A percentile compares a stretch with the other conserved stretches of the same genome.
Evolutionary conservation across 2,329 filamentous ascomycete genomes (phyloP).

Genomic region (Colletotrichum orbiculare): DNA sequence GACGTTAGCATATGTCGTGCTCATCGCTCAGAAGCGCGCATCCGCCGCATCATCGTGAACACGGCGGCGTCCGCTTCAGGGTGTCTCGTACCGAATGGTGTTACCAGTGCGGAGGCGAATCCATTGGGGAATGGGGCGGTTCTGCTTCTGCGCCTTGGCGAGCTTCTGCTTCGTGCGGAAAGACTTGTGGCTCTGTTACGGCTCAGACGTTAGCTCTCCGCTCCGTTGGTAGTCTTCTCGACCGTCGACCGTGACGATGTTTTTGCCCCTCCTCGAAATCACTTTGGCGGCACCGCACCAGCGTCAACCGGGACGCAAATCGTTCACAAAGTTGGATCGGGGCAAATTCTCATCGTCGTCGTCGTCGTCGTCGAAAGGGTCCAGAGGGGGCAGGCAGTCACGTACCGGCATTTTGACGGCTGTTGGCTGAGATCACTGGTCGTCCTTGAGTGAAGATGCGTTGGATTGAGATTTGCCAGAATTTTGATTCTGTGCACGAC

Average conservation of each 20-base stretch:
- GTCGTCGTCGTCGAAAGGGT: constrained; percentile 3
- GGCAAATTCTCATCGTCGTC: constrained; percentile 17
- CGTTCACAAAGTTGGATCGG: constrained; percentile 4
- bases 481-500: constrained; percentile 31
- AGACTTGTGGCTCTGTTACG: constrained; percentile 94
- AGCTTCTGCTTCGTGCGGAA: constrained; percentile 99
- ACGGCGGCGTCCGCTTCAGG: background rate
- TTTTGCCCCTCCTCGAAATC: constrained; percentile 22
- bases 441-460: constrained; percentile 41
- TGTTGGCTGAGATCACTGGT: constrained; percentile 49
- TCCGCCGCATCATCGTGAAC: background rate
- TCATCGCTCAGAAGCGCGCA: background rate
- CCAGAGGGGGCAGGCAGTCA: constrained; percentile 33
- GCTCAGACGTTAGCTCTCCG: constrained; percentile 24
- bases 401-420: constrained; percentile 56
- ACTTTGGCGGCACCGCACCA: background rate
- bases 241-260: constrained; percentile 27
- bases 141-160: constrained; percentile 99
- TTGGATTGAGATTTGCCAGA: constrained; percentile 24
- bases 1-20: constrained; percentile 7
- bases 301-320: background rate
- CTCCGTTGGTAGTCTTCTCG: background rate
- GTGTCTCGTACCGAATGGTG: constrained; percentile 91
- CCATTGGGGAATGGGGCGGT: constrained; percentile 99
- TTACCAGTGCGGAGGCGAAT: constrained; percentile 98